These are phyloP conservation scores for Alternaria arbusti DNA, from an alignment of 2,329 filamentous ascomycete genomes.

Conservation along the genomic window DNA sequence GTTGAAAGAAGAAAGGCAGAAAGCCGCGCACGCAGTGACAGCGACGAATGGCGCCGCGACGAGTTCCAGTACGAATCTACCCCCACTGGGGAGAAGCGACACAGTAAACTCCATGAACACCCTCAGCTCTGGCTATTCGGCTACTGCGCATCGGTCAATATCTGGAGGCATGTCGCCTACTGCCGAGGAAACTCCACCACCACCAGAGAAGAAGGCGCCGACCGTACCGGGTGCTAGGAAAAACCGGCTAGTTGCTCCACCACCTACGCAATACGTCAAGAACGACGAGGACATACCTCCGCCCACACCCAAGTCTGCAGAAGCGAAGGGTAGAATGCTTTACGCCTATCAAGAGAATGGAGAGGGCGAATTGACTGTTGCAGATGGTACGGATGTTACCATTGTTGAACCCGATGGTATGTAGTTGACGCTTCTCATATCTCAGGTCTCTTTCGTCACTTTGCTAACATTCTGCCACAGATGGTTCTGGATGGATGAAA, in stretches of 20 bases:
- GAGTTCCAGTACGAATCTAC: slow-evolving; percentile 66
- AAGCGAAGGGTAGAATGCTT: slow-evolving; percentile 84
- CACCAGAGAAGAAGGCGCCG: slow-evolving; percentile 42
- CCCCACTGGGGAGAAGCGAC: slow-evolving; percentile 76
- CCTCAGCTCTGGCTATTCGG: slow-evolving; percentile 84
- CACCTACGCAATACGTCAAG: slow-evolving; percentile 79
- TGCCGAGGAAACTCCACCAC: slow-evolving; percentile 56
- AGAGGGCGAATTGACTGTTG: slow-evolving; percentile 80
- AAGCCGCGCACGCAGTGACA: slow-evolving; percentile 67
- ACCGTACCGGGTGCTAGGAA: slow-evolving; percentile 51
- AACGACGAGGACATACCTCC: slow-evolving; percentile 60
- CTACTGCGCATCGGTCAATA: slow-evolving; percentile 77
- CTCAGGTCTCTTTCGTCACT: slow-evolving; percentile 19
- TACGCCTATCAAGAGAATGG: slow-evolving; percentile 83
- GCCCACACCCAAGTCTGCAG: slow-evolving; percentile 46
- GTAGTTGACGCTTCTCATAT: slow-evolving; percentile 43
- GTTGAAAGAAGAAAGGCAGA: slow-evolving; percentile 84
- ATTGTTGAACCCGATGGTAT: slow-evolving; percentile 89
- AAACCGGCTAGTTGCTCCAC: slow-evolving; percentile 83
- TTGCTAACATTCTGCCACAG: slow-evolving; percentile 55
- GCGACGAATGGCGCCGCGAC: slow-evolving; percentile 55
- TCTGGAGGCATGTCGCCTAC: slow-evolving; percentile 64
- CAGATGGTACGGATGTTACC: slow-evolving; percentile 77
- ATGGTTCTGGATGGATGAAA: slow-evolving; percentile 90
- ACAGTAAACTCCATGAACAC: slow-evolving; percentile 81